Conservation (phyloP, 371 early-diverging fungal species). For the Basidiobolus heterosporus region DNA sequence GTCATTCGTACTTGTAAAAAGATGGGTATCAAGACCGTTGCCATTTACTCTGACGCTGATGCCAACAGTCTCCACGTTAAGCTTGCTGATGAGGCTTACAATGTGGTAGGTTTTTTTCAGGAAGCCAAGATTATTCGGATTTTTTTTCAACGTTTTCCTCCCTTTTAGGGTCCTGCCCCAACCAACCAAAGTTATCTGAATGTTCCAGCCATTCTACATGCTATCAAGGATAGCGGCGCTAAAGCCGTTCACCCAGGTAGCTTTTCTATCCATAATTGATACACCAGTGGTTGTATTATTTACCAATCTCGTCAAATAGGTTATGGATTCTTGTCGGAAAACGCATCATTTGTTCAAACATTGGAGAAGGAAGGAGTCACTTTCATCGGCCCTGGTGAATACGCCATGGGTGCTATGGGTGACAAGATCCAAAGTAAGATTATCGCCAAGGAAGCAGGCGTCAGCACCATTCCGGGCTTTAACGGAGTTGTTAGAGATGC, state of each 20-base stretch:
- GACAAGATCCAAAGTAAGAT: slow-evolving; percentile 83
- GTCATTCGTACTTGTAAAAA: slow-evolving; percentile 72
- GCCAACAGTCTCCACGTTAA: slow-evolving; percentile 51
- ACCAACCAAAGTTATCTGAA: slow-evolving; percentile 42
- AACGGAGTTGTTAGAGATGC: slow-evolving; percentile 62
- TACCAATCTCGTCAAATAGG: slow-evolving; percentile 17
- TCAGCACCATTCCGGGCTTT: slow-evolving; percentile 80
- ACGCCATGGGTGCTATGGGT: slow-evolving; percentile 81
- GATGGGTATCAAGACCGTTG: slow-evolving; percentile 78
- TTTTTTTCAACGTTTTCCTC: background rate
- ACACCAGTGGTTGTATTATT: background rate
- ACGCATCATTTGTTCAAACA: slow-evolving; percentile 51
- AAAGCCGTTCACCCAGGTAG: slow-evolving; percentile 52
- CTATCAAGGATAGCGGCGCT: slow-evolving; percentile 34
- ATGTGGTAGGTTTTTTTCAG: slow-evolving; percentile 25
- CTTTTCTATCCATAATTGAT: background rate
- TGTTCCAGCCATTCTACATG: slow-evolving; percentile 30
- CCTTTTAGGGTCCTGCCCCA: slow-evolving; percentile 32
- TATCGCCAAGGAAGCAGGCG: slow-evolving; percentile 67
- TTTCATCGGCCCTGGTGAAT: slow-evolving; percentile 62
- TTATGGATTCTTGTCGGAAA: slow-evolving; percentile 83
- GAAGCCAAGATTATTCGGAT: background rate
- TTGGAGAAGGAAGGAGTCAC: slow-evolving; percentile 44
- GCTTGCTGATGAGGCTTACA: slow-evolving; percentile 49
- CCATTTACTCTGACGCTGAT: slow-evolving; percentile 85